These are phyloP conservation scores for Echinochloa phyllopogon DNA, from an alignment of 176 grass and related monocot species.

Conservation along the genomic window DNA sequence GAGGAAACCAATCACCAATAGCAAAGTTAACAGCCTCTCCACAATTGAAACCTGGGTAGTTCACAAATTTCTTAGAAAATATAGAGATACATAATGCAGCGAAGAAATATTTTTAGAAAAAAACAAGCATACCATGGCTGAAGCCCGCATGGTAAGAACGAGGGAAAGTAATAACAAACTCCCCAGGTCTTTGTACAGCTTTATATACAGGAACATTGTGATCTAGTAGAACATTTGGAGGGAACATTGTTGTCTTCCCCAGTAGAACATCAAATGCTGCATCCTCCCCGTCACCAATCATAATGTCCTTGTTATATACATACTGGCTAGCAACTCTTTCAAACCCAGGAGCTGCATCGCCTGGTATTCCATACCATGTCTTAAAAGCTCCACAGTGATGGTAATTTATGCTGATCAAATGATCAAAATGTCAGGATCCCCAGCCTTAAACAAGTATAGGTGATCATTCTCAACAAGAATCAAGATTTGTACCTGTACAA, in stretches of 20 bases:
- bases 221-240: constrained; percentile 81
- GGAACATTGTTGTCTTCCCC: constrained; percentile 98
- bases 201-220: constrained; percentile 88
- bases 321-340: constrained; percentile 73
- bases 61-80: constrained; percentile 39
- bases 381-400: constrained; percentile 97
- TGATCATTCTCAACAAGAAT: not conserved
- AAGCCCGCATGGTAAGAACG: constrained; percentile 93
- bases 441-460: constrained; percentile 1
- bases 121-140: constrained; percentile 82
- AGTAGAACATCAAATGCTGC: constrained; percentile 94
- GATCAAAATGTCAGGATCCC: constrained; percentile 28
- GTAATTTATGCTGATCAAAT: constrained; percentile 84
- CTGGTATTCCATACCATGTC: constrained; percentile 98
- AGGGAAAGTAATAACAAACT: constrained; percentile 95
- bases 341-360: constrained; percentile 83
- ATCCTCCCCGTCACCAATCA: constrained; percentile 78
- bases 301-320: constrained; percentile 86
- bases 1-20: constrained; percentile 75
- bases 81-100: not conserved
- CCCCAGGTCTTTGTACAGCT: constrained; percentile 94
- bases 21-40: constrained; percentile 86
- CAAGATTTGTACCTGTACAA: constrained; percentile 74
- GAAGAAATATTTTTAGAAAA: not conserved
- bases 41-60: constrained; percentile 84